Percentiles rank a stretch among this genome's conserved stretches.
phyloP scores from a whole-genome alignment of 371 early-diverging fungal genomes.

The Mortierella sp. region DNA sequence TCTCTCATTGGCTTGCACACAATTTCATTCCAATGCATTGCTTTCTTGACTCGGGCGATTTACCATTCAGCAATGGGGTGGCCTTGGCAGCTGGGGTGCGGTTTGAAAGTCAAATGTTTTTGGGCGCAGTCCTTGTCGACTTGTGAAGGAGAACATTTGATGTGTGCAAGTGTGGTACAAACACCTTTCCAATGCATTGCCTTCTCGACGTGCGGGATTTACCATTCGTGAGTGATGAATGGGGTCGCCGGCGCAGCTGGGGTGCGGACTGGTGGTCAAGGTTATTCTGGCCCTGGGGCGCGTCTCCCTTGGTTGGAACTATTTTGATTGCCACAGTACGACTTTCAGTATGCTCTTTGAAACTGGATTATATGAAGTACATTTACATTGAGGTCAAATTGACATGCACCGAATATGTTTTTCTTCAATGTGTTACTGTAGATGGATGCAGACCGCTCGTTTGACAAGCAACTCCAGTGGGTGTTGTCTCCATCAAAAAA shows the following conservation, averaged over 20 bases:
- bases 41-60: constrained; percentile 17
- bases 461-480: neutral
- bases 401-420: neutral
- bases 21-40: constrained; percentile 22
- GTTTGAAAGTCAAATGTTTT: neutral
- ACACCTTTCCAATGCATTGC: constrained; percentile 22
- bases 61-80: constrained; percentile 26
- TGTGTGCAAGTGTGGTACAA: constrained; percentile 7
- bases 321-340: constrained; percentile 21
- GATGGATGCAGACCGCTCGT: neutral
- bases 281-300: constrained; percentile 20
- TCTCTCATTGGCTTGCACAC: constrained; percentile 11
- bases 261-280: constrained; percentile 23
- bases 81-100: constrained; percentile 19
- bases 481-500: neutral
- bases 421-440: neutral
- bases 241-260: constrained; percentile 19
- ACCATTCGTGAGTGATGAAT: constrained; percentile 19
- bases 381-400: constrained; percentile 11
- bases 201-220: constrained; percentile 15
- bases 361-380: neutral
- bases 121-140: constrained; percentile 10
- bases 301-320: constrained; percentile 18
- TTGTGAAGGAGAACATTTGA: constrained; percentile 13
- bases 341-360: neutral